phyloP scores from a whole-genome alignment of 75 land plant species.

The Cunninghamia lanceolata region DNA sequence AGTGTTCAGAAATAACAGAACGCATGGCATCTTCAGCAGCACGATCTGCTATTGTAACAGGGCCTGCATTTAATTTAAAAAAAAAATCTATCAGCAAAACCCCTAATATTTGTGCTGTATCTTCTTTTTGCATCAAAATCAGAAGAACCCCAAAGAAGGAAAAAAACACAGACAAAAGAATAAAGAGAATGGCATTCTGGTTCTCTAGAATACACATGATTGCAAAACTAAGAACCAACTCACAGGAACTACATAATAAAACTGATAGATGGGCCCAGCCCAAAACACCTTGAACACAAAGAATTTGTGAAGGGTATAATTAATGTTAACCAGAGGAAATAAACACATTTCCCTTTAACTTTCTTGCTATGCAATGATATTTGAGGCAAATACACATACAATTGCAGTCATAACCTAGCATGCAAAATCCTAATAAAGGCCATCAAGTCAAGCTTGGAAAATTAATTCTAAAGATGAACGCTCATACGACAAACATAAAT shows the following conservation, averaged over 20 bases:
- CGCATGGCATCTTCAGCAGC: constrained; percentile 90
- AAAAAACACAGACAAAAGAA: not conserved
- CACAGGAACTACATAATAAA: not conserved
- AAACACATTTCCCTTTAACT: not conserved
- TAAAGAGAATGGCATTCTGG: not conserved
- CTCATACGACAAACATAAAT: too few relatives aligned
- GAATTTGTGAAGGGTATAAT: not conserved
- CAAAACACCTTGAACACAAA: not conserved
- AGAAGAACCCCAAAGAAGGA: not conserved
- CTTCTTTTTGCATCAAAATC: not conserved
- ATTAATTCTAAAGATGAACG: not conserved
- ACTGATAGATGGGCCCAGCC: not conserved
- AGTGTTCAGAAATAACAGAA: constrained; percentile 54
- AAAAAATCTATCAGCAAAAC: not conserved
- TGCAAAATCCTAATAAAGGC: not conserved
- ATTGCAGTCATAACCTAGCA: not conserved
- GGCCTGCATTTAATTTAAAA: constrained; percentile 49
- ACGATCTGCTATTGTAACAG: constrained; percentile 93
- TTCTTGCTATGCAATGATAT: not conserved
- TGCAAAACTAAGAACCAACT: not conserved
- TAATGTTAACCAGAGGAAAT: not conserved
- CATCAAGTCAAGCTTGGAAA: not conserved
- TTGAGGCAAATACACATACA: not conserved
- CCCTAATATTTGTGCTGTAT: not conserved
- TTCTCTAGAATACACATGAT: not conserved